Evolutionary conservation across 306 rosid genomes (phyloP).

Genomic region (Corylus heterophylla): DNA sequence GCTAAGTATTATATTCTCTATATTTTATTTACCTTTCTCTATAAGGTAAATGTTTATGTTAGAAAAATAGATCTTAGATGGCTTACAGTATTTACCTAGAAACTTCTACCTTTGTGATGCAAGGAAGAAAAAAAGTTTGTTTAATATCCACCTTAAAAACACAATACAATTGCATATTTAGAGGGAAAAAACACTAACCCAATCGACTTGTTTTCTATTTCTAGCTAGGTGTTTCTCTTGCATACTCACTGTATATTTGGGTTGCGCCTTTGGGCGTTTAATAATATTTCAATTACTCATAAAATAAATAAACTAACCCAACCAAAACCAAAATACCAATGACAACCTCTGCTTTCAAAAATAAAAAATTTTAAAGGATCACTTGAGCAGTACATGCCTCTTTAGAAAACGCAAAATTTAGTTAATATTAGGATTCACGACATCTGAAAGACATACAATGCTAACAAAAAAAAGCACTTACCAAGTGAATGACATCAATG

Average conservation of each 20-base stretch:
- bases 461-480: slow-evolving; percentile 38
- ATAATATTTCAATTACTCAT: no score
- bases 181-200: not conserved
- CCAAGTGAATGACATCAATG: slow-evolving; percentile 92
- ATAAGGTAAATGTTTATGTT: not conserved
- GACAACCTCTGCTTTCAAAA: slow-evolving; percentile 1
- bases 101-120: not conserved
- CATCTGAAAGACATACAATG: slow-evolving; percentile 8
- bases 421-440: slow-evolving; percentile 12
- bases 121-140: not conserved
- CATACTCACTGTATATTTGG: no score
- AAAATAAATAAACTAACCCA: no score
- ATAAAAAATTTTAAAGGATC: not conserved
- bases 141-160: not conserved
- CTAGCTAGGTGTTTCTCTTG: no score
- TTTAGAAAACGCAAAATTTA: not conserved
- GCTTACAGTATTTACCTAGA: not conserved
- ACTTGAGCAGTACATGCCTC: not conserved
- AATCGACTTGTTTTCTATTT: no score
- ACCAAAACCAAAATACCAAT: not conserved
- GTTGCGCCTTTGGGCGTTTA: no score
- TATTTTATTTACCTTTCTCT: not conserved
- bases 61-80: not conserved
- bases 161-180: not conserved
- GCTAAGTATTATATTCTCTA: not conserved